Base-by-base conservation (phyloP, 345 rosid genomes). In the Adansonia digitata region DNA sequence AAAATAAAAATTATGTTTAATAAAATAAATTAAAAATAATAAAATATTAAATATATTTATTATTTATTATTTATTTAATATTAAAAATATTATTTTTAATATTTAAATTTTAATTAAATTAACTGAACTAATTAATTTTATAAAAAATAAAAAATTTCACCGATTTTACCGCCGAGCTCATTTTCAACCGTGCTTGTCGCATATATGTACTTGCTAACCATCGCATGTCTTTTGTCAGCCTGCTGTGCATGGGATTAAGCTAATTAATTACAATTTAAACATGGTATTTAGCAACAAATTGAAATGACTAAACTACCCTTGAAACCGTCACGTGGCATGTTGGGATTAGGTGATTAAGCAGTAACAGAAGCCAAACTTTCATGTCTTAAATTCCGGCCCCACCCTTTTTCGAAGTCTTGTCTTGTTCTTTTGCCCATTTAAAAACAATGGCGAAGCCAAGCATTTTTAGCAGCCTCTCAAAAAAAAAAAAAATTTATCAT, bases 401-500 rank as follows among this genome's bases (percentile, higher is more conserved):
- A 69, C 35, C 29, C 2, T 20, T 60, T 7, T 0, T 52, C n/a
- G n/a, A n/a, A 8, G 20, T 31, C 57, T 71, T 71, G 37, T 57
- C 63, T 29, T 27, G 37, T 59, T 75, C 40, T 31, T 27, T 61
- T 55, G 27, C 76, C 76, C 79, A 53, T 77, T 79, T 63, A 79
- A 79, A 79, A 77, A 63, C n/a, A 74, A 34, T 51, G 81, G 71
- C 37, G 69, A 71, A 63, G 83, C 78, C 78, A 71, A 69, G 7
- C 74, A 69, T 48, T 27, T 59, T 74, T 64, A 72, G 70, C 74
- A 69, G 43, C 59, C 73, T 53, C 72, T 62, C 74, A 31, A 64
- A 12, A 15, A 31, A 60, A 59, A 27, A 8, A 53, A 53, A 6
- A 63, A 70, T 45, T 45, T 72, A 46, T 20, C 71, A 61, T 45